These are phyloP conservation scores for Stagonosporopsis chrysanthemi DNA, from an alignment of 2,329 filamentous ascomycete genomes.

Conservation along the genomic window DNA sequence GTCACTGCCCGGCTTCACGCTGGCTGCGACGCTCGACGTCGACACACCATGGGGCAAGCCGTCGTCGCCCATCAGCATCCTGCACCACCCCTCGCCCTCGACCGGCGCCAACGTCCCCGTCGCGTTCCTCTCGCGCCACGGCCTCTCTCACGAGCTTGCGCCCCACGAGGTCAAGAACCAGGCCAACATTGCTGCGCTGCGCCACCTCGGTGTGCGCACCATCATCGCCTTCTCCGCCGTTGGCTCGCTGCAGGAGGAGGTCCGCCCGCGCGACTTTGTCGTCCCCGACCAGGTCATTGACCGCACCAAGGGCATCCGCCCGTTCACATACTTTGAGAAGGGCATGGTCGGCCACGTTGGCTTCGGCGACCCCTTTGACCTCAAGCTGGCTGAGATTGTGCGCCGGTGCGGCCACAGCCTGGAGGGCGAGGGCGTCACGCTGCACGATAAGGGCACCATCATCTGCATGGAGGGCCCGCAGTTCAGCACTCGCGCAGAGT, in stretches of 20 bases:
- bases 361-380: conserved; percentile 95
- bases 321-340: conserved; percentile 94
- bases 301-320: conserved; percentile 91
- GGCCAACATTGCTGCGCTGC: conserved; percentile 97
- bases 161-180: conserved; percentile 94
- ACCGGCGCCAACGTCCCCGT: conserved; percentile 68
- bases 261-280: conserved; percentile 95
- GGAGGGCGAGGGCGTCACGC: conserved; percentile 80
- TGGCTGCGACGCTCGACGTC: conserved; percentile 78
- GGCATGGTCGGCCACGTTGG: conserved; percentile 93
- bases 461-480: conserved; percentile 99
- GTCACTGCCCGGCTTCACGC: conserved; percentile 84
- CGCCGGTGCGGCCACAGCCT: conserved; percentile 77
- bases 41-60: conserved; percentile 89
- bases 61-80: conserved; percentile 79
- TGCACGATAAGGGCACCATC: conserved; percentile 85
- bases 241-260: conserved; percentile 87
- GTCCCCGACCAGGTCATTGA: conserved; percentile 97
- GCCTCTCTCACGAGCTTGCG: conserved; percentile 83
- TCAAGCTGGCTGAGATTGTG: conserved; percentile 76
- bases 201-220: conserved; percentile 85
- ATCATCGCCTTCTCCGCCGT: conserved; percentile 96
- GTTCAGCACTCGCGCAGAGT: conserved; percentile 95
- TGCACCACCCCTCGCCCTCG: conserved; percentile 81
- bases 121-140: conserved; percentile 94